A percentile compares a stretch with the other conserved stretches of the same genome.
Evolutionary conservation across 345 rosid genomes (phyloP).

Genomic region (Lepidium aucheri): DNA sequence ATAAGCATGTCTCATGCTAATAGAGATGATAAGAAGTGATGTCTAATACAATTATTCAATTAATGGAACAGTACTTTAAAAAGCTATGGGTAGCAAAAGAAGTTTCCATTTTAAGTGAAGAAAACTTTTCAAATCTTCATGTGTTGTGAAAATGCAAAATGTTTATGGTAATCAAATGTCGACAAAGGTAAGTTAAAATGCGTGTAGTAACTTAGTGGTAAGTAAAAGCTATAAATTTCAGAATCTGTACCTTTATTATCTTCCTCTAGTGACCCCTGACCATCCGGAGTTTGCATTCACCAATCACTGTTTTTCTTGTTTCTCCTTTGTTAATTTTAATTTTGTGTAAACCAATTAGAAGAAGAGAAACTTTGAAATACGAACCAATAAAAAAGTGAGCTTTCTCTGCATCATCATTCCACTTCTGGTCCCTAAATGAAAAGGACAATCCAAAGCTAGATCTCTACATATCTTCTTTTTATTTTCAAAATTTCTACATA

Average conservation of each 20-base stretch:
- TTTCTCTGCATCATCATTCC: slow-evolving; percentile 26
- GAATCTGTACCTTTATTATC: slow-evolving; percentile 24
- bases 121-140: slow-evolving; percentile 18
- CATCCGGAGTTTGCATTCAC: slow-evolving; percentile 14
- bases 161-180: slow-evolving; percentile 5
- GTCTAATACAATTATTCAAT: slow-evolving; percentile 12
- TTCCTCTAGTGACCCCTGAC: background rate
- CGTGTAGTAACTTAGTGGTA: slow-evolving; percentile 6
- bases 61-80: slow-evolving; percentile 16
- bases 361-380: slow-evolving; percentile 21
- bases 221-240: slow-evolving; percentile 8
- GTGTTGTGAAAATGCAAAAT: slow-evolving; percentile 10
- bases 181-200: slow-evolving; percentile 10
- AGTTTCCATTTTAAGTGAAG: slow-evolving; percentile 23
- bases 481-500: background rate
- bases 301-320: slow-evolving; percentile 5
- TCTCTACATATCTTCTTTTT: slow-evolving; percentile 4
- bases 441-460: slow-evolving; percentile 26
- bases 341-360: slow-evolving; percentile 22
- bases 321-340: background rate
- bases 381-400: slow-evolving; percentile 10
- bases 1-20: slow-evolving; percentile 18
- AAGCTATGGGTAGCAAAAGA: slow-evolving; percentile 24
- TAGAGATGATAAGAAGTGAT: slow-evolving; percentile 14
- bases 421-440: slow-evolving; percentile 25